Evolutionary conservation across 2,329 filamentous ascomycete genomes (phyloP), one percentile per base, ranked within the genome.

Genomic region (Arthrocladium fulminans): DNA sequence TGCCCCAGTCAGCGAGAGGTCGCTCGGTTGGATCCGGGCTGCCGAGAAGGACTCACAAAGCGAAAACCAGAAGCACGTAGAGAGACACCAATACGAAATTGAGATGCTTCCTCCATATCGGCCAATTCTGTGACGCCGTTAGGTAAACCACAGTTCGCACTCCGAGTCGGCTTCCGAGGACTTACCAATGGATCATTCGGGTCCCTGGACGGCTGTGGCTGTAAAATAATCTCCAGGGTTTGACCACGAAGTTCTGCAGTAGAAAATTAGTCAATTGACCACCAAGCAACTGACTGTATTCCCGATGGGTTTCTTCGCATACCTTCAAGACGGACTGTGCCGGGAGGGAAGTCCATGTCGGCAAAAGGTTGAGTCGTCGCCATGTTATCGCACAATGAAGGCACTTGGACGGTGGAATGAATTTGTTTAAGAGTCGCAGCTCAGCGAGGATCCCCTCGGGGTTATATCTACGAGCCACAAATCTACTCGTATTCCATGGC

Each of bases 51-150:
- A 51, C 42, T 20, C 51, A 63, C 61, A 67, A 63, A 8, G 64
- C 66, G 50, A 67, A 71, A 8, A 71, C 62, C 53, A 72, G 61
- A 30, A 68, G 59, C 1, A 66, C 67, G 48, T 72, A 73, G 44
- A 67, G 68, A 17, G 61, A 60, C 0, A 67, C 63, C 3, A 74
- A 61, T 12, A 55, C 57, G 50, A 67, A 72, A 47, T 74, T 73
- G 46, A 66, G 38, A 3, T 57, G 49, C 47, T 74, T 74, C 17
- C 68, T 63, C 39, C 53, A 48, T 39, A 56, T 63, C 13, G 64
- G 62, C 72, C 72, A 74, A 54, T 74, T 73, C 62, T 68, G 41
- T 42, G 3, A 24, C 12, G 27, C 4, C 27, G 27, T 17, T 25
- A 22, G n/a, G n/a, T n/a, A n/a, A n/a, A n/a, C n/a, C n/a, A n/a